Base-by-base conservation (phyloP, 1,284 basidiomycete genomes). In the Tilletia indica region DNA sequence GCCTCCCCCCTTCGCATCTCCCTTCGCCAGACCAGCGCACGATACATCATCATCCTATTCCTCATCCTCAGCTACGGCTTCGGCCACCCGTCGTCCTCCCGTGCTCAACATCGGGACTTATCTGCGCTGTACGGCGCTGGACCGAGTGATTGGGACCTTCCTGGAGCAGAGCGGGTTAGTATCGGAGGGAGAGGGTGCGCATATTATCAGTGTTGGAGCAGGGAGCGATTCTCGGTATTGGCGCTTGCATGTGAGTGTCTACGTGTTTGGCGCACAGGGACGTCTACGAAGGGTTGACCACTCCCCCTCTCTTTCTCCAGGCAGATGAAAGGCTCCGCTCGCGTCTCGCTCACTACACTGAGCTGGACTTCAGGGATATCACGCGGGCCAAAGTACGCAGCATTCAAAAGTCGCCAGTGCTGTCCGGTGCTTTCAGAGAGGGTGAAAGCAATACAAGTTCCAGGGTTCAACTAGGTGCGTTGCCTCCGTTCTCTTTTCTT, bases 101-200 rank as follows among this genome's bases (percentile, higher is more conserved):
- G 86, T 98, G 76, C 98, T 99, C 87, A 98, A 98, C 83, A 88
- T 97, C 63, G 96, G 96, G 8, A 99, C 96, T 0, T 93, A 92
- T 77, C 89, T 97, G 70, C 89, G 97, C 69, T 91, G 92, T 0
- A 87, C 88, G 66, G 91, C 89, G 1, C 89, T 98, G 63, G 97
- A 99, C 81, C 84, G 85, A 63, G 88, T 97, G 5, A 90, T 97
- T 0, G 86, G 90, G 25, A 84, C 87, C 61, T 97, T 94, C 88
- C 78, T 97, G 19, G 77, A 82, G 6, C 66, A 48, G 45, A 21
- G 39, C 21, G 45, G 48, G 1, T 45, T 5, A 4, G 45, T 16
- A 6, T 39, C 42, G 25, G 45, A 85, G 83, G 75, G 14, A 21
- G 25, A 49, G 16, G 85, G 85, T 69, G 89, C 88, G 76, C 94